Conservation (phyloP, 805 yeast genomes). For the Wickerhamomyces queroliae region DNA sequence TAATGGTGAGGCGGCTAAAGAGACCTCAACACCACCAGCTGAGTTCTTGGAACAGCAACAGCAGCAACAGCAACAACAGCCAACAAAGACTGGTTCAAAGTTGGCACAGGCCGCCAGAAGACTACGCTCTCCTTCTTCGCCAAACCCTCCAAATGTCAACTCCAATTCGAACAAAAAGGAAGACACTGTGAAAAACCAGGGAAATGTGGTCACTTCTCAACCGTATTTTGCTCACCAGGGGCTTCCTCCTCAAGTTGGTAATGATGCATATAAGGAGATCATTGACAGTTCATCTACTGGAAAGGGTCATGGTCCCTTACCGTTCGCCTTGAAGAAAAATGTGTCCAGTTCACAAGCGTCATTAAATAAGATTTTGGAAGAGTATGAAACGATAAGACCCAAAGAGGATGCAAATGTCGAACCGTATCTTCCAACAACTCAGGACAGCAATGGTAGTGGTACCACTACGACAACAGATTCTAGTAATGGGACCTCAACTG, state of each 20-base stretch:
- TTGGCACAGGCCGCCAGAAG: conserved; percentile 19
- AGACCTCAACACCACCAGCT: conserved; percentile 2
- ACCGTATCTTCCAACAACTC: too few species aligned
- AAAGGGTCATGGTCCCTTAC: conserved; percentile 23
- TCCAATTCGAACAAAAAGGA: neutral
- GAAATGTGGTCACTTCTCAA: conserved; percentile 25
- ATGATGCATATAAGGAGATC: conserved; percentile 8
- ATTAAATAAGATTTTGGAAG: conserved; percentile 28
- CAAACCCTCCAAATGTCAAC: conserved; percentile 16
- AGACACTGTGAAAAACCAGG: neutral
- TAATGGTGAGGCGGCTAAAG: neutral
- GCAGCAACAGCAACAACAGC: conserved; percentile 9
- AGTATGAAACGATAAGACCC: conserved; percentile 11
- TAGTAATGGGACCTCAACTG: too few species aligned
- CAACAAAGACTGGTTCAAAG: neutral
- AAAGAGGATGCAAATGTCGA: neutral
- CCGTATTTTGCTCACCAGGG: conserved; percentile 57
- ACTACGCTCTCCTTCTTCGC: conserved; percentile 29
- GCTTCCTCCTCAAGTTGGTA: conserved; percentile 43
- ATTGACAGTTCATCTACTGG: conserved; percentile 4
- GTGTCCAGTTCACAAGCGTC: conserved; percentile 20
- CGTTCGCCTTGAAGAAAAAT: conserved; percentile 24
- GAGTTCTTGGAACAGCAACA: conserved; percentile 2
- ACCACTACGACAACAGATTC: neutral
- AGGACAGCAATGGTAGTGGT: too few species aligned